Conservation (phyloP, 495 filamentous ascomycete species). For the Jackrogersella multiformis region DNA sequence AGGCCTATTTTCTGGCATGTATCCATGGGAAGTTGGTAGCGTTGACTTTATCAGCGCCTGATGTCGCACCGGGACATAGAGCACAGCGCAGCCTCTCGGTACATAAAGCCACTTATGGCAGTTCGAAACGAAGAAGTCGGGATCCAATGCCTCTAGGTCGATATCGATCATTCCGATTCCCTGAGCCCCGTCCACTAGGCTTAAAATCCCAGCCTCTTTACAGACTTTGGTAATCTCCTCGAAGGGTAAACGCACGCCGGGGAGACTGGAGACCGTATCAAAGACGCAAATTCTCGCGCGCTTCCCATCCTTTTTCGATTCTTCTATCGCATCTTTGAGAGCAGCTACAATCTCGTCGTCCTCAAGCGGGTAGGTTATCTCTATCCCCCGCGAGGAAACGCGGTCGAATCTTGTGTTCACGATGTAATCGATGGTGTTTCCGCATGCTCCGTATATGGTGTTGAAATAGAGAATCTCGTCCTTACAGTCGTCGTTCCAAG, state of each 20-base stretch:
- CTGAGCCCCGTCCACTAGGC: slow-evolving; percentile 75
- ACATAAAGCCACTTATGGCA: slow-evolving; percentile 86
- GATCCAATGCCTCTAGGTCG: slow-evolving; percentile 66
- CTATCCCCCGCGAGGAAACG: slow-evolving; percentile 51
- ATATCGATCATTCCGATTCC: slow-evolving; percentile 76
- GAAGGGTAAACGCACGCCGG: slow-evolving; percentile 78
- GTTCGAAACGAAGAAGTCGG: slow-evolving; percentile 82
- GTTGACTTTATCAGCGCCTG: slow-evolving; percentile 75
- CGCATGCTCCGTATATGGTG: slow-evolving; percentile 80
- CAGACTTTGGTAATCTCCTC: slow-evolving; percentile 69
- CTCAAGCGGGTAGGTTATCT: slow-evolving; percentile 61
- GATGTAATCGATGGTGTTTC: slow-evolving; percentile 73
- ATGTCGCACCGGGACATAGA: slow-evolving; percentile 77
- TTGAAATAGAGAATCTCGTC: slow-evolving; percentile 75
- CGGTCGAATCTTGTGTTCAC: slow-evolving; percentile 61
- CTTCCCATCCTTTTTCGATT: slow-evolving; percentile 53
- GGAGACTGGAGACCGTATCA: slow-evolving; percentile 76
- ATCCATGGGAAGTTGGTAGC: slow-evolving; percentile 73
- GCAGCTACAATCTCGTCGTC: slow-evolving; percentile 63
- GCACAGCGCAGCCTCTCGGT: slow-evolving; percentile 76
- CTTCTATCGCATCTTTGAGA: slow-evolving; percentile 58
- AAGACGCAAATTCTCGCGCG: slow-evolving; percentile 69
- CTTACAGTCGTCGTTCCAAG: slow-evolving; percentile 56
- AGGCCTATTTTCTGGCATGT: slow-evolving; percentile 39
- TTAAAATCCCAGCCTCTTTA: slow-evolving; percentile 64